Evolutionary conservation across 805 yeast genomes (phyloP).

Genomic region (Candida vartiovaarae): DNA sequence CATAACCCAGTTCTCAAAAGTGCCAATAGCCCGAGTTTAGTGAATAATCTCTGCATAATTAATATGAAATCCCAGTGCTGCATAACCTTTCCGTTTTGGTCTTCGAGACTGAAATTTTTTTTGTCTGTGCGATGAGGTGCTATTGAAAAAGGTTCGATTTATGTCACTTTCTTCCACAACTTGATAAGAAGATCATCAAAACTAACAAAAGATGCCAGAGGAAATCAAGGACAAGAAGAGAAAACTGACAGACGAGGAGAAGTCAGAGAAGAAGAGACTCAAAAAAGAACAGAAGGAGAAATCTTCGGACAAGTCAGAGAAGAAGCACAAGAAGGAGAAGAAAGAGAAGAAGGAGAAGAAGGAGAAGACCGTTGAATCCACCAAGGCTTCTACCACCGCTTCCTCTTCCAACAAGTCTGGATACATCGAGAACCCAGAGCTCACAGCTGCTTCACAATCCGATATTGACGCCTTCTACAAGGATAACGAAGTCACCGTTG

Average conservation of each 20-base stretch:
- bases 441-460: slow-evolving; percentile 37
- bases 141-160: no score
- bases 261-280: slow-evolving; percentile 32
- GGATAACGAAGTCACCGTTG: slow-evolving; percentile 73
- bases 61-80: not conserved
- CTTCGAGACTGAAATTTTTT: slow-evolving; percentile 6
- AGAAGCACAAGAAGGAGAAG: slow-evolving; percentile 25
- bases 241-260: slow-evolving; percentile 17
- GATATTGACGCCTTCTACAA: slow-evolving; percentile 57
- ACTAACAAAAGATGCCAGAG: slow-evolving; percentile 14
- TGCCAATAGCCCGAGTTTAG: no score
- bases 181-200: no score
- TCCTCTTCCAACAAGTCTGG: slow-evolving; percentile 5
- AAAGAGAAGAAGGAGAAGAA: slow-evolving; percentile 28
- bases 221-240: slow-evolving; percentile 23
- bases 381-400: slow-evolving; percentile 11
- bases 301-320: slow-evolving; percentile 13
- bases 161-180: no score
- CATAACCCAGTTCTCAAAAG: no score
- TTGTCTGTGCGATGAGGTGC: not conserved
- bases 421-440: slow-evolving; percentile 34
- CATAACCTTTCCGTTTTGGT: slow-evolving; percentile 2
- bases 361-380: slow-evolving; percentile 20
- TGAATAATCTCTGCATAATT: no score
- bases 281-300: slow-evolving; percentile 16